Percentiles rank a stretch among this genome's conserved stretches.
Evolutionary conservation across 2,329 filamentous ascomycete genomes (phyloP).

Genomic region (Penicillium concentricum): DNA sequence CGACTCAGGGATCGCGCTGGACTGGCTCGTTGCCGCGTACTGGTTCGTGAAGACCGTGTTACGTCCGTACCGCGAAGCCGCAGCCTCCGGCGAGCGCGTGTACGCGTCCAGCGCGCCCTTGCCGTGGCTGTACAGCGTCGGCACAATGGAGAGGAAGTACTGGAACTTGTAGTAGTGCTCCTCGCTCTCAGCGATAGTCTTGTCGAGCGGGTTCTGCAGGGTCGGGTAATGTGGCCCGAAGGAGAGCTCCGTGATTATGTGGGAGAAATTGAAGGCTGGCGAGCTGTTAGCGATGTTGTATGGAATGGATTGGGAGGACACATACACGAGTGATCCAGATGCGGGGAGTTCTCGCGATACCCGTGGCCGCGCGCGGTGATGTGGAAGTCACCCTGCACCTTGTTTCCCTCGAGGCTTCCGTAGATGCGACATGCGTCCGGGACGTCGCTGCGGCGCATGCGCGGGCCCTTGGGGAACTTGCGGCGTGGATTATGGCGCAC

Average conservation of each 20-base stretch:
- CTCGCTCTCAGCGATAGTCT: constrained; percentile 74
- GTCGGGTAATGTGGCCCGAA: constrained; percentile 97
- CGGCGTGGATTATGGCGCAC: constrained; percentile 65
- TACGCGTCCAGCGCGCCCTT: constrained; percentile 43
- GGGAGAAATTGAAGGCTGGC: constrained; percentile 92
- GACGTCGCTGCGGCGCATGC: constrained; percentile 54
- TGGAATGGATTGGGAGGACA: constrained; percentile 12
- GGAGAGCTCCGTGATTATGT: constrained; percentile 92
- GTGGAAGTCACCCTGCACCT: constrained; percentile 97
- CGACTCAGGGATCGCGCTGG: constrained; percentile 60
- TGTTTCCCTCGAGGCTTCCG: constrained; percentile 87
- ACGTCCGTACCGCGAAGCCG: constrained; percentile 33
- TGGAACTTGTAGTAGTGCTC: constrained; percentile 92
- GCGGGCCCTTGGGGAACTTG: constrained; percentile 72
- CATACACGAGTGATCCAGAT: constrained; percentile 79
- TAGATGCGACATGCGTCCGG: constrained; percentile 83
- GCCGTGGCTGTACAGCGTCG: constrained; percentile 79
- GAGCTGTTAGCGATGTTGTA: background rate
- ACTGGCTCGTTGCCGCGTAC: constrained; percentile 94
- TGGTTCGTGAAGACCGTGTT: constrained; percentile 81
- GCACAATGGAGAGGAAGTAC: constrained; percentile 94
- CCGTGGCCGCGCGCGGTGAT: constrained; percentile 94
- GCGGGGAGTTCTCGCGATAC: constrained; percentile 76
- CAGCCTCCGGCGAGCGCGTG: constrained; percentile 33
- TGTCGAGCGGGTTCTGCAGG: constrained; percentile 89